Evolutionary conservation across 768 basidiomycete genomes (phyloP), one percentile per base, ranked within the genome.

Genomic region (Boletus coccyginus): DNA sequence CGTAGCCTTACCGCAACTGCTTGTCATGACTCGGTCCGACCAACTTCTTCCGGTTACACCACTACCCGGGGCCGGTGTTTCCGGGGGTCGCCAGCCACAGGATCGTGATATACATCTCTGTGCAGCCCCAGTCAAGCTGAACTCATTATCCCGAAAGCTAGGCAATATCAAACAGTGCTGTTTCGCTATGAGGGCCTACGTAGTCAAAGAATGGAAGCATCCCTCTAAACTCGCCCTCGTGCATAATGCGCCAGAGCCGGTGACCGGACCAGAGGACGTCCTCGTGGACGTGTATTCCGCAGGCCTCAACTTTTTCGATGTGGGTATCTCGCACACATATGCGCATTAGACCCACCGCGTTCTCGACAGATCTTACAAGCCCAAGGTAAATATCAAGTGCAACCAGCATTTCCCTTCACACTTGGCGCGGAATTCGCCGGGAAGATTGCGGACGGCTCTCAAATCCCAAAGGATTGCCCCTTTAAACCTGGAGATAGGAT

Each of bases 391-490:
- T 90, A 96, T 69, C 94, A 96, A 66, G 70, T 73, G 52, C 87
- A 94, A 66, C 92, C 91, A 0, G 82, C 90, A 0, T 78, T 92
- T 39, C 95, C 95, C 0, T 97, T 95, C 73, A 78, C 85, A 7
- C 81, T 94, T 7, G 94, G 94, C 16, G 77, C 82, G 38, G 91
- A 99, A 70, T 90, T 98, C 64, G 83, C 94, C 4, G 96, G 96
- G 0, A 78, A 73, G 53, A 85, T 98, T 57, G 77, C 88, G 9
- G 58, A 65, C 16, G 71, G 79, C 58, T 92, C 90, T 5, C 88
- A 86, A 24, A 86, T 96, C 24, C 95, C 95, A 5, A 67, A 78
- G 31, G 89, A 85, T 8, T 96, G 92, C 67, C 79, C 81, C 0
- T 90, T 86, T 65, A 85, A 86, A 66, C 83, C 79, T 3, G 96